Evolutionary conservation across 176 grass and related monocot genomes (phyloP), one percentile per base, ranked within the genome.

Genomic region (Rhynchospora pubera): DNA sequence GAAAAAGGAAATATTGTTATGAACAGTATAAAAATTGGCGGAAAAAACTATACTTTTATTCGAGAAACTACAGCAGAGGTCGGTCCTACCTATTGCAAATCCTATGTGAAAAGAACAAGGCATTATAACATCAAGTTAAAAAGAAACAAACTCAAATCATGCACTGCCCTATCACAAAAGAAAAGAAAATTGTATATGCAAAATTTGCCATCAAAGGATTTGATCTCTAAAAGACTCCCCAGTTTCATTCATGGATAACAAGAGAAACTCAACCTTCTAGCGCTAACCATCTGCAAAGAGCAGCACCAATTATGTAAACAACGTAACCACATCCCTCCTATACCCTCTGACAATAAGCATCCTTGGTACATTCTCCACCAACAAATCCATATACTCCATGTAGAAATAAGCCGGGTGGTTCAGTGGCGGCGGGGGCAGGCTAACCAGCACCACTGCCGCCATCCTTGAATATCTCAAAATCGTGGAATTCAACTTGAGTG

Each of bases 301-400:
- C 84, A 81, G 61, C 80, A 77, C 21, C 55, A 89, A 87, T 91
- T 79, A 99, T 56, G 96, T 99, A 74, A 99, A 99, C 67, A 99
- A 73, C 5, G 92, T 99, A 62, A 99, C 96, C 63, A 99, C 92
- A 87, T 99, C 96, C 89, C 82, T 95, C 59, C 87, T 91, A 63
- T 99, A 99, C 79, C 96, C 96, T 83, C 91, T 95, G 84, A 99
- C 96, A 80, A 99, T 95, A 80, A 99, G 79, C 92, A 99, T 91
- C 22, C 96, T 91, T 13, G 96, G 90, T 72, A 99, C 92, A 64
- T 99, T 99, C 78, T 99, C 96, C 62, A 99, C 96, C 52, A 99
- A 85, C 70, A 99, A 82, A 87, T 99, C 96, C 96, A 99, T 95
- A 76, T 98, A 98, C 76, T 98, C 96, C 92, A 98, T 99, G 70